Conservation (phyloP, 2,329 filamentous ascomycete species). For the Clarireedia paspali region DNA sequence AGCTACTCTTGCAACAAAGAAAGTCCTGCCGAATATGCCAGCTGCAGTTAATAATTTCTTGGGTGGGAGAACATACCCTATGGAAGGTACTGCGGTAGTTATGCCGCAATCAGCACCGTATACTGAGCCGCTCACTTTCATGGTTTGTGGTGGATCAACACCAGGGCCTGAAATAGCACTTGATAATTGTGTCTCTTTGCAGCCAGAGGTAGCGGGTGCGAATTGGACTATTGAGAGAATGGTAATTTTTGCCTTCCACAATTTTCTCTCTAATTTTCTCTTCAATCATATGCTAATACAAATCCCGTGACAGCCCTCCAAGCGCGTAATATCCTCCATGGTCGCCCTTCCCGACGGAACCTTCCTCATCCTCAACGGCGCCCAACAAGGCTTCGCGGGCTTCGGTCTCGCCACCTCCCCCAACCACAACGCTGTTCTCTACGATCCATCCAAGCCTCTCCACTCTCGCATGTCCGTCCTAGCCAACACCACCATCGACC, state of each 20-base stretch:
- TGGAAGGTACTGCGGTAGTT: constrained; percentile 55
- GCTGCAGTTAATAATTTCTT: constrained; percentile 50
- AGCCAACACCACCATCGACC: constrained; percentile 56
- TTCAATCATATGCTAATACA: background rate
- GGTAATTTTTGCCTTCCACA: constrained; percentile 26
- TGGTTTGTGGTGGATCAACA: constrained; percentile 59
- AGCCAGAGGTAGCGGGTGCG: constrained; percentile 47
- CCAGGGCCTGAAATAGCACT: constrained; percentile 45
- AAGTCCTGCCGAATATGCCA: constrained; percentile 53
- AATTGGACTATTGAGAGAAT: constrained; percentile 60
- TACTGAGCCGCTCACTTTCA: constrained; percentile 47
- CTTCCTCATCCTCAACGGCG: constrained; percentile 56
- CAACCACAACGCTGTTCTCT: constrained; percentile 51
- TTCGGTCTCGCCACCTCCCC: constrained; percentile 52
- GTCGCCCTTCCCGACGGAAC: constrained; percentile 56
- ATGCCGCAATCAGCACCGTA: constrained; percentile 58
- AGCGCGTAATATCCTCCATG: constrained; percentile 55
- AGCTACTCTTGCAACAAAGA: constrained; percentile 47
- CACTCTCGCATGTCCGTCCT: constrained; percentile 52
- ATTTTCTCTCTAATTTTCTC: background rate
- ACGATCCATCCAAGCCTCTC: constrained; percentile 48
- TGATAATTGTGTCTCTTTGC: constrained; percentile 58
- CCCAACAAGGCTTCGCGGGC: constrained; percentile 49
- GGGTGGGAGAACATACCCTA: constrained; percentile 58
- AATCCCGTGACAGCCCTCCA: constrained; percentile 35